Percentiles rank a stretch among this genome's conserved stretches.
Conservation (phyloP, 352 stramenopile genomes). For the Globisporangium perplexum region DNA sequence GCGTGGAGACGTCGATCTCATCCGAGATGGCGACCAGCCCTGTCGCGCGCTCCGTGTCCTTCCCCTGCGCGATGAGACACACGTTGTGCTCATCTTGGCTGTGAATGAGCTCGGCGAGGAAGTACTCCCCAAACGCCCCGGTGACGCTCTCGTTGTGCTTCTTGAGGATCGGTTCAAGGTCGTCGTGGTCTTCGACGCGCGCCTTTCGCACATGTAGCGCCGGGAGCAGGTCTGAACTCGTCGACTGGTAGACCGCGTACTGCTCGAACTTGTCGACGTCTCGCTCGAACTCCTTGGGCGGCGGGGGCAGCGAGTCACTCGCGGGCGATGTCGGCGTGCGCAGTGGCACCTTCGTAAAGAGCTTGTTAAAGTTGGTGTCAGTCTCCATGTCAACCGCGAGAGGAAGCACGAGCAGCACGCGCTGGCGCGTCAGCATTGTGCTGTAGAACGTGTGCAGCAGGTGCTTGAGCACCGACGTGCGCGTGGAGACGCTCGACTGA, state of each 20-base stretch:
- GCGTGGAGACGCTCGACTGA: slow-evolving; percentile 23
- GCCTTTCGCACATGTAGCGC: slow-evolving; percentile 51
- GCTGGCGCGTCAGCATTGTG: slow-evolving; percentile 29
- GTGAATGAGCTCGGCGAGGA: slow-evolving; percentile 90
- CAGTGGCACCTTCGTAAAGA: slow-evolving; percentile 33
- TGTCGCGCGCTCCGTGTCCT: slow-evolving; percentile 36
- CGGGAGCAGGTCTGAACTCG: slow-evolving; percentile 27
- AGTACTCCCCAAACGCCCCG: slow-evolving; percentile 87
- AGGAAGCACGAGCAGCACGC: slow-evolving; percentile 49
- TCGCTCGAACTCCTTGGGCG: slow-evolving; percentile 10
- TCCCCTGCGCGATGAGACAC: slow-evolving; percentile 62
- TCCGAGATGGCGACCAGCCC: slow-evolving; percentile 81
- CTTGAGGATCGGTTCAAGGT: slow-evolving; percentile 64
- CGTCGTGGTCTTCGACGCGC: slow-evolving; percentile 78
- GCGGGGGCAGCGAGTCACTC: slow-evolving; percentile 14
- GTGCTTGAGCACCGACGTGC: slow-evolving; percentile 38
- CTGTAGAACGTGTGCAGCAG: slow-evolving; percentile 50
- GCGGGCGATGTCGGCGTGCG: slow-evolving; percentile 6
- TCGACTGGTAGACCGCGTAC: slow-evolving; percentile 44
- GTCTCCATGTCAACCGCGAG: slow-evolving; percentile 35
- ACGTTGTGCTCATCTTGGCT: slow-evolving; percentile 84
- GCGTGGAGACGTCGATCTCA: slow-evolving; percentile 70
- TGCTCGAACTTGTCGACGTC: slow-evolving; percentile 35
- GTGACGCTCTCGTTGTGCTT: slow-evolving; percentile 57
- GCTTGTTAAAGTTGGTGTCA: slow-evolving; percentile 51